Evolutionary conservation across 176 grass and related monocot species (phyloP).

Genomic region (Chloris gayana): DNA sequence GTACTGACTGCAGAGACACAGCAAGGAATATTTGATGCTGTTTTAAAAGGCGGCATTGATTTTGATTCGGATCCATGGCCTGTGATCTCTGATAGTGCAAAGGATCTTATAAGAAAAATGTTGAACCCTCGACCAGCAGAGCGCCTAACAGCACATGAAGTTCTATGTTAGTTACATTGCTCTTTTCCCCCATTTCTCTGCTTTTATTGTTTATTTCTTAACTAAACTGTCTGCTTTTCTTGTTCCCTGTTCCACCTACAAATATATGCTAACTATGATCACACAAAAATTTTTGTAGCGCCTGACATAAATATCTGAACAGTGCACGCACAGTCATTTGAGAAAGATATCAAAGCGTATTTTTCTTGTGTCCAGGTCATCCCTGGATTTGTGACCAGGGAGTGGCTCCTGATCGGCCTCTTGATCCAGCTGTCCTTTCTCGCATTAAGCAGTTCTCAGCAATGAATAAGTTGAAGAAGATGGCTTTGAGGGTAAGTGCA

Average conservation of each 20-base stretch:
- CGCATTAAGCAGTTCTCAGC: conserved; percentile 82
- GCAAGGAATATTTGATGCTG: conserved; percentile 73
- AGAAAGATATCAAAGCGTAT: neutral
- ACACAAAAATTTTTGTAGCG: neutral
- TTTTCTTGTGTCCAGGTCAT: conserved; percentile 60
- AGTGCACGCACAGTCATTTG: neutral
- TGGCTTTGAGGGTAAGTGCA: conserved; percentile 69
- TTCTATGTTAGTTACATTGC: conserved; percentile 55
- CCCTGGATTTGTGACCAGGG: conserved; percentile 77
- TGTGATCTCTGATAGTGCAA: conserved; percentile 64
- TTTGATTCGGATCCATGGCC: conserved; percentile 72
- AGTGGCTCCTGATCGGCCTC: conserved; percentile 71
- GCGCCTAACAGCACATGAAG: conserved; percentile 60
- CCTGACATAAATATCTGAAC: neutral
- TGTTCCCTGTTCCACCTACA: neutral
- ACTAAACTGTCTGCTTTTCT: conserved; percentile 4
- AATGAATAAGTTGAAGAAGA: conserved; percentile 89
- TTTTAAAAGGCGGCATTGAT: conserved; percentile 65
- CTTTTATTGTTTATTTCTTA: conserved; percentile 10
- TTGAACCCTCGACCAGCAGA: conserved; percentile 52
- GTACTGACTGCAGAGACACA: conserved; percentile 55
- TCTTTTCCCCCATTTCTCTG: neutral
- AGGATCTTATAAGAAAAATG: conserved; percentile 68
- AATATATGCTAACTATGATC: neutral
- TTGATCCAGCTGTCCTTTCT: conserved; percentile 79